A percentile compares a stretch with the other conserved stretches of the same genome.
Evolutionary conservation across 495 filamentous ascomycete species (phyloP).

Genomic region (Penicillium nucicola): DNA sequence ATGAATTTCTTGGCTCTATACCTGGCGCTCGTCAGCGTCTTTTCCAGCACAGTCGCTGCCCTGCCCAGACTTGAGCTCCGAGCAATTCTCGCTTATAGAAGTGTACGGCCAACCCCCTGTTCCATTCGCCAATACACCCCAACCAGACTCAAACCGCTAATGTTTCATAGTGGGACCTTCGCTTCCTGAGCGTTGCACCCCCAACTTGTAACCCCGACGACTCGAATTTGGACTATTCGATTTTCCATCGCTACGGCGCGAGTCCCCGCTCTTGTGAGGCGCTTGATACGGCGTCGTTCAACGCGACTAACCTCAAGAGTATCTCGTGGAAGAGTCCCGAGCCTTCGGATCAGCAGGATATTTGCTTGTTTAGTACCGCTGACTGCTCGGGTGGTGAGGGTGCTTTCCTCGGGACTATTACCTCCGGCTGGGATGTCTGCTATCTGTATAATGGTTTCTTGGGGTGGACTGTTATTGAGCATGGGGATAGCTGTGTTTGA

Average conservation of each 20-base stretch:
- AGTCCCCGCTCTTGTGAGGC: constrained; percentile 1
- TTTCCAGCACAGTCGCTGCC: constrained; percentile 1
- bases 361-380: constrained; percentile 23
- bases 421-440: constrained; percentile 30
- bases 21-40: constrained; percentile 1
- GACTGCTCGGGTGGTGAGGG: constrained; percentile 10
- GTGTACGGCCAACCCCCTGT: constrained; percentile 10
- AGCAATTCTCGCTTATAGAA: constrained; percentile 17
- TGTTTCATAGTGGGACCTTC: constrained; percentile 28
- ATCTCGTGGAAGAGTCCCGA: constrained; percentile 31
- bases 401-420: constrained; percentile 14
- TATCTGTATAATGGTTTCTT: constrained; percentile 22
- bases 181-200: constrained; percentile 17
- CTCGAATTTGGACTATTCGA: constrained; percentile 17
- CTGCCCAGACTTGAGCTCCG: constrained; percentile 3
- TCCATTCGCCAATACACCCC: background rate
- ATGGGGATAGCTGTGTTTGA: constrained; percentile 16
- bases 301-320: constrained; percentile 19
- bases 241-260: constrained; percentile 19
- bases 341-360: constrained; percentile 10
- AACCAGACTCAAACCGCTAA: background rate
- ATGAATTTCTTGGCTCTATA: constrained; percentile 2
- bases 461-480: constrained; percentile 23
- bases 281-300: constrained; percentile 5
- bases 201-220: constrained; percentile 21